Base-by-base conservation (phyloP, 2,329 filamentous ascomycete species). In the Colletotrichum sojae region DNA sequence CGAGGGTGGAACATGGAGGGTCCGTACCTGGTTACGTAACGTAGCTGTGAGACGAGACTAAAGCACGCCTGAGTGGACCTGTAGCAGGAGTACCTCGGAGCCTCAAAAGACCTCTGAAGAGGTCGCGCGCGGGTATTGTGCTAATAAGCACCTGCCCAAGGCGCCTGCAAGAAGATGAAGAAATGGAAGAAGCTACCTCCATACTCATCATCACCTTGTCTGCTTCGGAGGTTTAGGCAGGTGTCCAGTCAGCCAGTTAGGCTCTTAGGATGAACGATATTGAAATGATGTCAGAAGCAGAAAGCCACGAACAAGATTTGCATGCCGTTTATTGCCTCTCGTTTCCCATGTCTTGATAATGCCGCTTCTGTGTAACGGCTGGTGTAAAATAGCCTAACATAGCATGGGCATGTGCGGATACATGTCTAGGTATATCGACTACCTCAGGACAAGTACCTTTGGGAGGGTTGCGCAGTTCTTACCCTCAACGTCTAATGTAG, bases 1-100 rank as follows among this genome's bases (percentile, higher is more conserved):
- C 20, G 13, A 3, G 6, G n/a, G 43, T 54, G 57, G 67, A 49
- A 68, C 67, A 57, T 54, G 22, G 25, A 43, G 54, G 13, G 18
- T 18, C 46, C 3, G 63, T 70, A 68, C n/a, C 20, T 36, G 18
- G 40, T 66, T 69, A 69, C 67, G 67, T 69, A 69, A 69, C 12
- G 18, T 25, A 31, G 40, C 36, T 12, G 16, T 22, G 58, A 58
- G 43, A 58, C 40, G 40, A 12, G 51, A 57, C 52, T 54, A 67
- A 36, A 31, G 53, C 45, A 55, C 27, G 25, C 25, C 49, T 18
- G 36, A 39, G 54, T 40, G 63, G 46, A 70, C 67, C 31, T 53
- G 25, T 4, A 5, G 43, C 31, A 36, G 25, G 63, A 25, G 63
- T 70, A 58, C 52, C 64, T 55, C 25, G 67, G 62, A 66, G 45